phyloP scores from a whole-genome alignment of 2,329 filamentous ascomycete genomes.

The Didymella glomerata region DNA sequence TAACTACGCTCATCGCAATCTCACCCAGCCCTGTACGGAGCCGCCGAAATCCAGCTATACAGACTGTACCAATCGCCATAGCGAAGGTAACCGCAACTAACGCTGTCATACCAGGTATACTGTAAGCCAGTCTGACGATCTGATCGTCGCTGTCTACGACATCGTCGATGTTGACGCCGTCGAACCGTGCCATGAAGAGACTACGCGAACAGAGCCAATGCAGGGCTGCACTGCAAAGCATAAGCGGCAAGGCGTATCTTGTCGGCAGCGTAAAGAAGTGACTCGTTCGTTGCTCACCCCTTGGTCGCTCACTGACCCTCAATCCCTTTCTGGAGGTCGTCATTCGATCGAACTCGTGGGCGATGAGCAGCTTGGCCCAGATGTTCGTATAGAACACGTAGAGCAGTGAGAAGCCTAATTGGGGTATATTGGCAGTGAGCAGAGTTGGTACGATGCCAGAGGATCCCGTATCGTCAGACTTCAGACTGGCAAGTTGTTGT shows the following conservation, averaged over 20 bases:
- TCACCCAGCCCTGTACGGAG: slow-evolving; percentile 76
- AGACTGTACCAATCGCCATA: slow-evolving; percentile 26
- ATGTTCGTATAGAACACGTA: slow-evolving; percentile 55
- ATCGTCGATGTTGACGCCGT: slow-evolving; percentile 15
- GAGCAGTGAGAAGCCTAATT: slow-evolving; percentile 56
- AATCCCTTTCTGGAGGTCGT: slow-evolving; percentile 43
- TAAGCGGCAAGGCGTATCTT: slow-evolving; percentile 49
- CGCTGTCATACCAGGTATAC: slow-evolving; percentile 26
- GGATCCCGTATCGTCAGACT: slow-evolving; percentile 15
- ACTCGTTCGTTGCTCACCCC: slow-evolving; percentile 49
- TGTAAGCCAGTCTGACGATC: slow-evolving; percentile 32
- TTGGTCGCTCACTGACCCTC: slow-evolving; percentile 48
- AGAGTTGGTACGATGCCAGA: slow-evolving; percentile 25
- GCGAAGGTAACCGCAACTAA: slow-evolving; percentile 25
- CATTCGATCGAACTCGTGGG: slow-evolving; percentile 58
- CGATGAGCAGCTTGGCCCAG: slow-evolving; percentile 52
- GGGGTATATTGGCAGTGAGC: slow-evolving; percentile 58
- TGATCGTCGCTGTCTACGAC: slow-evolving; percentile 15
- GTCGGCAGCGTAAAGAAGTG: slow-evolving; percentile 54
- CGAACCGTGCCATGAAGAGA: slow-evolving; percentile 52
- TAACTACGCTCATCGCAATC: slow-evolving; percentile 67
- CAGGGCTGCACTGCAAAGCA: slow-evolving; percentile 45
- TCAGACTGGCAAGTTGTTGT: slow-evolving; percentile 25
- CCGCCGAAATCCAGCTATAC: slow-evolving; percentile 69
- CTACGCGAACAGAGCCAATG: slow-evolving; percentile 57